Conservation (phyloP, 2,329 filamentous ascomycete species). For the Phoma sp. region DNA sequence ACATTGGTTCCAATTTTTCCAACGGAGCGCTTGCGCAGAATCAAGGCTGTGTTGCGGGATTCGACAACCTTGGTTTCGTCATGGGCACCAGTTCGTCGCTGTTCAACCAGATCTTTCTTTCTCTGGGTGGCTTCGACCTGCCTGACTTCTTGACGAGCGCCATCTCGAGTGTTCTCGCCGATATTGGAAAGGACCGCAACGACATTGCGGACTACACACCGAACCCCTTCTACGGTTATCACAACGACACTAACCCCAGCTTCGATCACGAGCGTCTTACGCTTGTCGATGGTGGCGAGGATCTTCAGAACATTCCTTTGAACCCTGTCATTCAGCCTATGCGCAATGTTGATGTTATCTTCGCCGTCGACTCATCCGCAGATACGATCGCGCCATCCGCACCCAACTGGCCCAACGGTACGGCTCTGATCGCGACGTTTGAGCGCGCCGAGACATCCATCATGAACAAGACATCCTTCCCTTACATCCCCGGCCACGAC, state of each 20-base stretch:
- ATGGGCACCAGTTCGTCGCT: slow-evolving; percentile 87
- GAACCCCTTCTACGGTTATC: slow-evolving; percentile 76
- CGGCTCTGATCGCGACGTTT: slow-evolving; percentile 75
- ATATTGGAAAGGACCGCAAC: slow-evolving; percentile 65
- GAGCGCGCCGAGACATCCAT: slow-evolving; percentile 64
- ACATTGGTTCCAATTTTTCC: slow-evolving; percentile 75
- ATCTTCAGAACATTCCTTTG: slow-evolving; percentile 79
- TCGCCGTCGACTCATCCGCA: slow-evolving; percentile 78
- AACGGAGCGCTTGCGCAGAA: slow-evolving; percentile 63
- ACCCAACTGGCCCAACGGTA: slow-evolving; percentile 77
- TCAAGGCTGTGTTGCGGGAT: slow-evolving; percentile 73
- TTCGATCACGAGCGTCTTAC: slow-evolving; percentile 63
- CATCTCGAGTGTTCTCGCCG: slow-evolving; percentile 59
- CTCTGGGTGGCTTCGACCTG: slow-evolving; percentile 62
- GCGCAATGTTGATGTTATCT: slow-evolving; percentile 79
- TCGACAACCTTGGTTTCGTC: slow-evolving; percentile 81
- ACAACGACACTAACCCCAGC: slow-evolving; percentile 65
- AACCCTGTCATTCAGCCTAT: slow-evolving; percentile 76
- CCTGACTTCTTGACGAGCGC: slow-evolving; percentile 59
- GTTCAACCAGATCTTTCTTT: slow-evolving; percentile 79
- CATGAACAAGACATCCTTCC: slow-evolving; percentile 75
- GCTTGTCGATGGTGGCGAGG: slow-evolving; percentile 79
- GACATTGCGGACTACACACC: slow-evolving; percentile 78
- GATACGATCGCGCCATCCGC: slow-evolving; percentile 61
- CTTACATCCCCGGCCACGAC: slow-evolving; percentile 73